Evolutionary conservation across 768 basidiomycete genomes (phyloP), one percentile per base, ranked within the genome.

Genomic region (Mrakia hoshinonis): DNA sequence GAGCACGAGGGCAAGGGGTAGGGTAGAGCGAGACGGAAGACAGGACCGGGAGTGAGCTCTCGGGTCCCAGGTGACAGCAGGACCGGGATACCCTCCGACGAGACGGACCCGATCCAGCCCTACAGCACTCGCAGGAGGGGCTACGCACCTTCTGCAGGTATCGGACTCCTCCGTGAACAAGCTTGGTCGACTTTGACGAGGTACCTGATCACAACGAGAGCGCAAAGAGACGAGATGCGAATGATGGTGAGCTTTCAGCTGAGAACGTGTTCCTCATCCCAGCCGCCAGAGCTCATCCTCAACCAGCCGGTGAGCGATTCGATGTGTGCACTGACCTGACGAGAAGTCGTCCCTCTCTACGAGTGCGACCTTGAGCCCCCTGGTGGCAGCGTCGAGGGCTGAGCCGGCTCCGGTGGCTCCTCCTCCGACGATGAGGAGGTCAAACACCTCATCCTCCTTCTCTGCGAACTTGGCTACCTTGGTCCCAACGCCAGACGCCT

Each of bases 101-200:
- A 22, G 20, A 13, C 58, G 22, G 22, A 29, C 36, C 22, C 58
- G 26, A 4, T 7, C 34, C 26, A 5, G 13, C 18, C 18, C 36
- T n/a, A 22, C 12, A 61, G 20, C 29, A 15, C 22, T 13, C 5
- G 34, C 11, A 63, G 34, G 24, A 52, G 10, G 29, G 34, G 76
- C 94, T 85, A 46, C 97, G 85, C 3, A 95, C 95, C 78, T 98
- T 99, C 77, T 99, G 95, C 13, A 99, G 85, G 80, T 99, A 99
- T 1, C 95, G 87, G 2, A 98, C 95, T 48, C 95, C 95, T 20
- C 95, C 95, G 81, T 99, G 96, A 0, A 99, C 95, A 66, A 99
- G 87, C 79, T 99, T 98, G 0, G 96, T 98, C 10, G 92, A 93
- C 78, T 98, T 98, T 7, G 92, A 95, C 0, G 92, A 95, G 0